Percentiles rank a stretch among this genome's conserved stretches.
phyloP scores from a whole-genome alignment of 352 stramenopile species.

The Pythium oligandrum region DNA sequence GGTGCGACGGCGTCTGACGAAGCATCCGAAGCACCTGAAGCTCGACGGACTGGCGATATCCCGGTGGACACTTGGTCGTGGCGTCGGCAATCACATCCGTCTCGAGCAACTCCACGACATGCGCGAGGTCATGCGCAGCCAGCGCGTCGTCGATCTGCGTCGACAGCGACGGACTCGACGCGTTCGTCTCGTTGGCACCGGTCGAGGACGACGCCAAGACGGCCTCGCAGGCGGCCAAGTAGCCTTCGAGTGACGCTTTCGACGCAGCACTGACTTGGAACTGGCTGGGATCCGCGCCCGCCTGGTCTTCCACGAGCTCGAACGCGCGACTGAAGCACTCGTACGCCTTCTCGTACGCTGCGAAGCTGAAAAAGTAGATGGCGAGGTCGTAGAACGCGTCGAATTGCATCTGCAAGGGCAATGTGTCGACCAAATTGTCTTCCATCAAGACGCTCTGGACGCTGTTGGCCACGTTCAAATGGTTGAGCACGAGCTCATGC shows the following conservation, averaged over 20 bases:
- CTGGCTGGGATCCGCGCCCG: constrained; percentile 11
- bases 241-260: constrained; percentile 47
- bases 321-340: constrained; percentile 62
- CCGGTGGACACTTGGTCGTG: constrained; percentile 21
- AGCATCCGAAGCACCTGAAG: constrained; percentile 43
- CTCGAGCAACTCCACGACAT: constrained; percentile 39
- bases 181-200: constrained; percentile 8
- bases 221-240: constrained; percentile 62
- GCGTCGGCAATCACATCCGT: constrained; percentile 36
- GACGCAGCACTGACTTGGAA: constrained; percentile 1
- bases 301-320: constrained; percentile 45
- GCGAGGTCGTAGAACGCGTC: constrained; percentile 67
- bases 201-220: constrained; percentile 45
- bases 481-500: constrained; percentile 49
- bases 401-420: constrained; percentile 39
- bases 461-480: constrained; percentile 60
- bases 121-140: constrained; percentile 44
- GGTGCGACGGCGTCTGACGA: constrained; percentile 22
- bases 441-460: constrained; percentile 46
- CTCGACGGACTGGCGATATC: constrained; percentile 36
- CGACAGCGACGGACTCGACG: constrained; percentile 25
- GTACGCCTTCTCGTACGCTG: constrained; percentile 68
- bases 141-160: constrained; percentile 42
- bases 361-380: constrained; percentile 77
- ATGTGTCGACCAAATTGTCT: constrained; percentile 29